Percentiles rank a stretch among this genome's conserved stretches.
phyloP scores from a whole-genome alignment of 1,284 basidiomycete species.

The Rhodotorula mucilaginosa region DNA sequence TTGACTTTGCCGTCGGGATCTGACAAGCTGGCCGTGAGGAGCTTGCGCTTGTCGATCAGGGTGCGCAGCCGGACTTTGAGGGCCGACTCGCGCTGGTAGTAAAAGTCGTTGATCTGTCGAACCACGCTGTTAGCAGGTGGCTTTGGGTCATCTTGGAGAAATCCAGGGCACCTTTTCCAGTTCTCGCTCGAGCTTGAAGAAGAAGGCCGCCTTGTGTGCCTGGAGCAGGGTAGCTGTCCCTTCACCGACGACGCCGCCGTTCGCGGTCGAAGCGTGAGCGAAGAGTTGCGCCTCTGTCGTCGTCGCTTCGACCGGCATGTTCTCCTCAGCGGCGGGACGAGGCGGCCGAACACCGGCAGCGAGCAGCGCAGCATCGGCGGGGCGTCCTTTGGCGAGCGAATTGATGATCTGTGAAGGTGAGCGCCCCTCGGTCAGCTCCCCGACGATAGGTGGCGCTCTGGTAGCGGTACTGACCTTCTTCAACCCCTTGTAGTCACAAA shows the following conservation, averaged over 20 bases:
- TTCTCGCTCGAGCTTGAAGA: constrained; percentile 97
- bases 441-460: too few relatives aligned
- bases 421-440: too few relatives aligned
- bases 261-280: constrained; percentile 30
- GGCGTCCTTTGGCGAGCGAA: constrained; percentile 86
- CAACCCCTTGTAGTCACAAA: constrained; percentile 97
- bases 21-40: constrained; percentile 48
- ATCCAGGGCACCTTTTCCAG: constrained; percentile 76
- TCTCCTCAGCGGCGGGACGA: constrained; percentile 12
- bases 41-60: constrained; percentile 84
- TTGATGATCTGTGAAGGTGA: constrained; percentile 74
- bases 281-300: constrained; percentile 38
- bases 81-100: constrained; percentile 95
- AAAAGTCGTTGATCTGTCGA: constrained; percentile 95
- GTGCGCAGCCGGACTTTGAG: constrained; percentile 88
- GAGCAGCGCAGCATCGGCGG: constrained; percentile 82
- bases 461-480: constrained; percentile 61
- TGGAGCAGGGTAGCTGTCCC: constrained; percentile 58
- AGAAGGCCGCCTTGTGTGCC: constrained; percentile 95
- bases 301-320: constrained; percentile 33
- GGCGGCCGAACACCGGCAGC: constrained; percentile 76
- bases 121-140: not conserved
- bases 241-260: constrained; percentile 25
- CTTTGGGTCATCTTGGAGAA: accelerated
- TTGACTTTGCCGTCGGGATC: constrained; percentile 50